phyloP scores from a whole-genome alignment of 768 basidiomycete genomes.

The Xerocomellus intermedius region DNA sequence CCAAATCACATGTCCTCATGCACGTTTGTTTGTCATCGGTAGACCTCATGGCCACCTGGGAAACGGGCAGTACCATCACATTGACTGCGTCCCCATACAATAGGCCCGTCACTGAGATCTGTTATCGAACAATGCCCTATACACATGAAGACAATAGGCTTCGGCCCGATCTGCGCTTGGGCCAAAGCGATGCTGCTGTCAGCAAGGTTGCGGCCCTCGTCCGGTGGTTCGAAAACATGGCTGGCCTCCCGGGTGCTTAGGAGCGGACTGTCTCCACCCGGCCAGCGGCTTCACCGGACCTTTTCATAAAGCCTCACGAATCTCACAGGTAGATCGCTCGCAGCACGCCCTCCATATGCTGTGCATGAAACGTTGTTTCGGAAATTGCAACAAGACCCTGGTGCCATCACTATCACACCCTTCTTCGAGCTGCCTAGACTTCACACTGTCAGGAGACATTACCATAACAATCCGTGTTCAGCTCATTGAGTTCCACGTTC shows the following conservation, averaged over 20 bases:
- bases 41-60: constrained; percentile 56
- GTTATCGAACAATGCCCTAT: constrained; percentile 76
- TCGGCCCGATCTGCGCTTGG: constrained; percentile 72
- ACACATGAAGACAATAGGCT: constrained; percentile 55
- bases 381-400: constrained; percentile 21
- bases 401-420: constrained; percentile 19
- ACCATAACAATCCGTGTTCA: constrained; percentile 16
- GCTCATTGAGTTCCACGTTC: constrained; percentile 10
- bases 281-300: constrained; percentile 14
- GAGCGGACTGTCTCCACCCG: constrained; percentile 6
- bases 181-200: constrained; percentile 65
- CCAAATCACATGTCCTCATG: constrained; percentile 17
- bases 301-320: neutral
- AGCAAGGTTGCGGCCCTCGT: constrained; percentile 65
- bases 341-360: constrained; percentile 15
- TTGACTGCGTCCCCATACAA: constrained; percentile 70
- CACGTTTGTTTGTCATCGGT: constrained; percentile 12
- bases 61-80: constrained; percentile 42
- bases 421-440: constrained; percentile 20
- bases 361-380: constrained; percentile 27
- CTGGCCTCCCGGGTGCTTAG: constrained; percentile 45
- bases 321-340: constrained; percentile 10
- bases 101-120: constrained; percentile 61
- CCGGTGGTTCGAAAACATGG: constrained; percentile 72
- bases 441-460: constrained; percentile 5